phyloP scores from a whole-genome alignment of 805 yeast genomes.

The Kuraishia floccosa region DNA sequence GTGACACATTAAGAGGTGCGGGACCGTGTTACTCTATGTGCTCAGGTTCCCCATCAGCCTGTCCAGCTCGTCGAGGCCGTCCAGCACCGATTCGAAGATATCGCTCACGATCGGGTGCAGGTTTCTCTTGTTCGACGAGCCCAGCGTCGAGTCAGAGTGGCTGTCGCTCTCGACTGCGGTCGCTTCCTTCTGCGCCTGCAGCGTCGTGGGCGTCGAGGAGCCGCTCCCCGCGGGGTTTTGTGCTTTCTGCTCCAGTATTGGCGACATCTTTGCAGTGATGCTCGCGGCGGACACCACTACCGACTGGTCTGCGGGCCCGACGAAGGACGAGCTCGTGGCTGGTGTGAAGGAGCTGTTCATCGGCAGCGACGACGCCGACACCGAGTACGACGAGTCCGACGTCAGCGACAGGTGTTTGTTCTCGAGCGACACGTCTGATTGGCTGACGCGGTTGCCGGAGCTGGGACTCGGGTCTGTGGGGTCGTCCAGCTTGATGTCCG shows the following conservation, averaged over 20 bases:
- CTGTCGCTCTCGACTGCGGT: slow-evolving; percentile 1
- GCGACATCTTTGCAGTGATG: too few species aligned
- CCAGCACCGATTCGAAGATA: slow-evolving; percentile 47
- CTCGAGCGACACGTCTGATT: too few species aligned
- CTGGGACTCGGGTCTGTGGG: too few species aligned
- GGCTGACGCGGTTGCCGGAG: too few species aligned
- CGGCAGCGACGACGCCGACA: neutral
- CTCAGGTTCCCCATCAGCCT: slow-evolving; percentile 14
- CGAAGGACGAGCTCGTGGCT: slow-evolving; percentile 3
- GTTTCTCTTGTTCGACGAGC: slow-evolving; percentile 2
- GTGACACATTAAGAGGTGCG: too few species aligned
- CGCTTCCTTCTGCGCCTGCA: too few species aligned
- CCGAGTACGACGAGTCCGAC: neutral
- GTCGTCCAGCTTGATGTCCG: too few species aligned
- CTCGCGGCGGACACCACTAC: neutral
- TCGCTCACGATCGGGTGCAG: slow-evolving; percentile 36
- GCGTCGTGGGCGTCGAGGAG: too few species aligned
- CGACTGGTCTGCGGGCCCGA: slow-evolving; percentile 1
- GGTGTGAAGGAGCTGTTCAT: neutral
- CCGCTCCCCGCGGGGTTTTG: too few species aligned
- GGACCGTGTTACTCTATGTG: too few species aligned
- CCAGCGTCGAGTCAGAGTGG: too few species aligned
- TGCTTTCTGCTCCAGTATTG: too few species aligned
- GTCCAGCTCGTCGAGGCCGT: slow-evolving; percentile 24
- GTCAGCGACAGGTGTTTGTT: neutral